Conservation (phyloP, 2,329 filamentous ascomycete species). For the Fusarium duplospermum region DNA sequence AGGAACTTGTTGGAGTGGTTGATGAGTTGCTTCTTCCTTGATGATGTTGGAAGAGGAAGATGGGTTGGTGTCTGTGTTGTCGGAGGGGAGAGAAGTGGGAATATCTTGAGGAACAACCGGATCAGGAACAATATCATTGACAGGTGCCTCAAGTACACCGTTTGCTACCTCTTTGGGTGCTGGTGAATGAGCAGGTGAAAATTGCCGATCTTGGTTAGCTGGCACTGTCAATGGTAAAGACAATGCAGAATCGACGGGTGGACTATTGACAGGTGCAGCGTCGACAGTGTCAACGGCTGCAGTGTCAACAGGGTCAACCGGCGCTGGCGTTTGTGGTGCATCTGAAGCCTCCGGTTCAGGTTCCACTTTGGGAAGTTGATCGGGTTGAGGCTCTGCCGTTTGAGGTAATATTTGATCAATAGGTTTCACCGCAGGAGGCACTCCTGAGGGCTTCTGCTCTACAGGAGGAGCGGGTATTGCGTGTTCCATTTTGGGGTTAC, state of each 20-base stretch:
- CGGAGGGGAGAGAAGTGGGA: constrained; percentile 6
- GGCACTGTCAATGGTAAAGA: constrained; percentile 2
- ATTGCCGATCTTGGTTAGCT: constrained; percentile 7
- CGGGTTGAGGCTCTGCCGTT: constrained; percentile 32
- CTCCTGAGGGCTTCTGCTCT: constrained; percentile 8
- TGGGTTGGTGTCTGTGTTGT: not conserved
- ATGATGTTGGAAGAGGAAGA: constrained; percentile 4
- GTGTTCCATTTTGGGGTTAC: constrained; percentile 7
- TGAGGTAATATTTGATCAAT: constrained; percentile 25
- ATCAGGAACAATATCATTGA: constrained; percentile 7
- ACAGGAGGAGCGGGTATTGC: constrained; percentile 9
- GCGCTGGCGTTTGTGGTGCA: constrained; percentile 14
- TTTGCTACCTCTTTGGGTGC: constrained; percentile 20
- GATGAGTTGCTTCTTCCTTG: constrained; percentile 25
- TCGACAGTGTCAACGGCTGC: not conserved
- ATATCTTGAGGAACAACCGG: constrained; percentile 16
- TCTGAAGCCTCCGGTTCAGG: constrained; percentile 20
- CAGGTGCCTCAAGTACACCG: constrained; percentile 1
- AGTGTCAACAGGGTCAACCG: not conserved
- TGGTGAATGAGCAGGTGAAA: constrained; percentile 20
- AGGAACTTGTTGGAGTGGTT: constrained; percentile 2
- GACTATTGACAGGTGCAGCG: not conserved
- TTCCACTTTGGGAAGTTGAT: constrained; percentile 36
- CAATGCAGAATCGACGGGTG: not conserved
- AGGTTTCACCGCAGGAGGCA: constrained; percentile 26